Evolutionary conservation across 164 flowering plant species (phyloP), one percentile per base, ranked within the genome.

Genomic region (Saururus chinensis): DNA sequence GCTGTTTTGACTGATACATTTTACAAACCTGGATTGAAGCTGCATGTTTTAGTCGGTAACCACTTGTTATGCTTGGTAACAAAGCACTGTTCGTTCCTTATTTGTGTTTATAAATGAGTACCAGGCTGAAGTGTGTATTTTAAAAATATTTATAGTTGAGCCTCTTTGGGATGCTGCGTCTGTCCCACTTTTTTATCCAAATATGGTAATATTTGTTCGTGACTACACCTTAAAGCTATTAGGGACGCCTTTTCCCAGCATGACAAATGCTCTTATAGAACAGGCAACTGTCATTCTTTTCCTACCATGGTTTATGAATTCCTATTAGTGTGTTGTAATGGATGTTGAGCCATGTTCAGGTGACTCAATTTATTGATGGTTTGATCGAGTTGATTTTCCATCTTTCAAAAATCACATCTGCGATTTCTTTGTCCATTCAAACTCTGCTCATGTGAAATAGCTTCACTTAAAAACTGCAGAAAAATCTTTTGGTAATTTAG

Each of bases 1-100:
- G 97, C 97, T 24, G 99, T 95, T 42, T 74, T 95, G 76, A 91
- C 99, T 0, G 99, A 95, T 77, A 95, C 99, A 60, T 95, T 95
- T 67, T 97, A 93, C 71, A 95, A 95, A 65, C 99, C 97, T 60
- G 99, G 99, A 54, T 95, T 95, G 80, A 95, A 95, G 81, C 74
- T 88, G 74, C 99, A 95, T 73, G 97, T 95, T 41, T 67, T 82
- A 57, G 96, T 95, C 71, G 73, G 91, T 62, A 97, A 88, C 68
- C 87, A 87, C 69, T 76, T 95, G 63, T 95, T 95, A 75, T 85
- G 88, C 74, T 74, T 95, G 99, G 99, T 93, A 86, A 41, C 13
- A 19, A 7, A 16, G 20, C n/a, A 16, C 45, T 22, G 22, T 23
- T 42, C 7, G 45, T 0, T 9, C 12, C 12, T 8, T 41, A 8